Evolutionary conservation across 2,329 filamentous ascomycete species (phyloP).

Genomic region (Exophiala oligosperma): DNA sequence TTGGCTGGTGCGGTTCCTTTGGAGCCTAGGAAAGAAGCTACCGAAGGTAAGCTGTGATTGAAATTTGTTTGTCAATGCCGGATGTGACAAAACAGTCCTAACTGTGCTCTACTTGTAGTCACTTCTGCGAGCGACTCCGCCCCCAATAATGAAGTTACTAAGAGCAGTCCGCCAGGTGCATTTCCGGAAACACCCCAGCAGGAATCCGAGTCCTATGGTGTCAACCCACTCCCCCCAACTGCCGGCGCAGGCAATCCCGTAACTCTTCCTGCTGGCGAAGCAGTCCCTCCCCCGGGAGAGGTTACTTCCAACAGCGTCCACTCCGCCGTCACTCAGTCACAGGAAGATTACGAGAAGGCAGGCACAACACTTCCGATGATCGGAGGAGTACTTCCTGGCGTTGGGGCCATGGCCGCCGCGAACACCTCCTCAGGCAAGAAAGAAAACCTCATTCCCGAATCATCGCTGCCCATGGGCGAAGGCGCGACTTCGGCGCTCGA

Average conservation of each 20-base stretch:
- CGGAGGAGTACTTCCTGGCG: conserved; percentile 44
- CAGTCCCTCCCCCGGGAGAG: conserved; percentile 63
- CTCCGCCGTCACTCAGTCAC: conserved; percentile 65
- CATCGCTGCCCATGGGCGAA: conserved; percentile 69
- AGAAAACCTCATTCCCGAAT: conserved; percentile 75
- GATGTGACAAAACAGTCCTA: conserved; percentile 62
- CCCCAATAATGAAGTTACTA: conserved; percentile 45
- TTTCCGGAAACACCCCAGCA: conserved; percentile 69
- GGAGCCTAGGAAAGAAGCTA: conserved; percentile 30
- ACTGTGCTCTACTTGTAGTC: conserved; percentile 42
- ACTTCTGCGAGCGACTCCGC: conserved; percentile 8
- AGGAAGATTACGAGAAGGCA: conserved; percentile 82
- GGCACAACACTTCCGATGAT: conserved; percentile 49
- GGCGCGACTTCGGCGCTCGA: conserved; percentile 46
- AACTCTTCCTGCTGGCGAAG: conserved; percentile 74
- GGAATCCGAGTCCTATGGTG: conserved; percentile 33
- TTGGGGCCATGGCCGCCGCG: conserved; percentile 37
- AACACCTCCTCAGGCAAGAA: conserved; percentile 56
- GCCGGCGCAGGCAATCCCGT: conserved; percentile 73
- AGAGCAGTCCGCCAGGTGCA: conserved; percentile 56
- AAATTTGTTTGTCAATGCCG: conserved; percentile 48
- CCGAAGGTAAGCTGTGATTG: conserved; percentile 23
- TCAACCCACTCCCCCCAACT: conserved; percentile 61
- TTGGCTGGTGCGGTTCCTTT: conserved; percentile 39
- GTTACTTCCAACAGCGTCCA: conserved; percentile 71